These are phyloP conservation scores for Microthyrium microscopicum DNA, from an alignment of 2,329 filamentous ascomycete genomes.

Conservation along the genomic window DNA sequence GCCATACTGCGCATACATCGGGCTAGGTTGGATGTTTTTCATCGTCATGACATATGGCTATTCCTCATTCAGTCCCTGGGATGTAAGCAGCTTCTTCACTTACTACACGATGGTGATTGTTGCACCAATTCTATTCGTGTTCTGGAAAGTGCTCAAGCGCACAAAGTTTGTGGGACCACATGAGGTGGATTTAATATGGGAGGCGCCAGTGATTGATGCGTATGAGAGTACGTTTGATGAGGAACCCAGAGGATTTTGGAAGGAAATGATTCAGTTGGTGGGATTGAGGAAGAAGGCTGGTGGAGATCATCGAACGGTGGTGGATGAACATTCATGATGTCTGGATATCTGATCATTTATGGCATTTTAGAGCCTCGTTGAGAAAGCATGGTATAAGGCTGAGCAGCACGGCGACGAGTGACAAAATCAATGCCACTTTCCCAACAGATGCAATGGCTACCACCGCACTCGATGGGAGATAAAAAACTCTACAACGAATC, in stretches of 20 bases:
- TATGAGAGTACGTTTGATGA: constrained; percentile 37
- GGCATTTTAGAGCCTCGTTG: no score
- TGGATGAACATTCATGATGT: no score
- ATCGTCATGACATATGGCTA: constrained; percentile 12
- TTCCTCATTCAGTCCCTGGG: constrained; percentile 7
- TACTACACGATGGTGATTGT: constrained; percentile 34
- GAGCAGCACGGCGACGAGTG: no score
- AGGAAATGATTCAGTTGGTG: constrained; percentile 33
- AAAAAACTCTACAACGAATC: no score
- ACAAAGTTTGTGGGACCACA: constrained; percentile 37
- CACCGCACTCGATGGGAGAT: no score
- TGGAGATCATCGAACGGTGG: not conserved
- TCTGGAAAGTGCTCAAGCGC: constrained; percentile 47
- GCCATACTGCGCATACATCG: constrained; percentile 30
- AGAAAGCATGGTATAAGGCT: no score
- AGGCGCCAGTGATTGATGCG: constrained; percentile 40
- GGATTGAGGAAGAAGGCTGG: constrained; percentile 16
- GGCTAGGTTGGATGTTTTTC: constrained; percentile 9
- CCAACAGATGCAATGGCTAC: no score
- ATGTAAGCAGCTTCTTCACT: constrained; percentile 6
- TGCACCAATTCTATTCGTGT: constrained; percentile 35
- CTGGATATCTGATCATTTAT: no score
- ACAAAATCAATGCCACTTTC: no score
- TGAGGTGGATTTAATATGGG: constrained; percentile 44
- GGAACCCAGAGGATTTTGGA: constrained; percentile 38